Percentiles rank a stretch among this genome's conserved stretches.
Evolutionary conservation across 169 alveolate species (phyloP).

Genomic region (Amoebophrya sp.): DNA sequence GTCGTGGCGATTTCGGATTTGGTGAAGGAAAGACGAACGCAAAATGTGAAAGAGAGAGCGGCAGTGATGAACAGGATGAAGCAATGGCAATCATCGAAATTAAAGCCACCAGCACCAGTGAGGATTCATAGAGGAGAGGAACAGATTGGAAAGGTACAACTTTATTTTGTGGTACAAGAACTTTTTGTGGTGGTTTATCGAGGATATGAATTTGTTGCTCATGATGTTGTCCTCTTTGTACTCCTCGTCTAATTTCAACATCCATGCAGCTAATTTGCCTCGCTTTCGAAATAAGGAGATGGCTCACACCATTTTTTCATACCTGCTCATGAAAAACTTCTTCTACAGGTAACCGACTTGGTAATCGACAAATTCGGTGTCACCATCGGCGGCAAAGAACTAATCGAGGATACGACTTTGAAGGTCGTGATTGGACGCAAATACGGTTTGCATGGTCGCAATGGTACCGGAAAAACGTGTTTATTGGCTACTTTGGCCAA

Average conservation of each 20-base stretch:
- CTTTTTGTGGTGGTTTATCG: too few species aligned
- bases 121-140: constrained; percentile 47
- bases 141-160: constrained; percentile 53
- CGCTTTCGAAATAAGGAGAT: too few species aligned
- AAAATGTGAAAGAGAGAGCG: constrained; percentile 54
- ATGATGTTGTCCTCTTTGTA: too few species aligned
- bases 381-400: constrained; percentile 82
- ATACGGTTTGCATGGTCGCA: constrained; percentile 87
- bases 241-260: too few species aligned
- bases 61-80: constrained; percentile 52
- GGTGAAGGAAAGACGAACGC: constrained; percentile 49
- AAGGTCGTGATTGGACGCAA: constrained; percentile 75
- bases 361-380: constrained; percentile 67
- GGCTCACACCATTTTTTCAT: too few species aligned
- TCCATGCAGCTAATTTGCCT: too few species aligned
- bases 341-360: constrained; percentile 59
- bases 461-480: constrained; percentile 91
- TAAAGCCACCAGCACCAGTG: constrained; percentile 58
- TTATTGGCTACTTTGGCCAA: constrained; percentile 82
- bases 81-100: constrained; percentile 58
- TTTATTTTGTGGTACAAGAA: too few species aligned
- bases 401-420: constrained; percentile 75
- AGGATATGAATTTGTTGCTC: too few species aligned
- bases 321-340: too few species aligned
- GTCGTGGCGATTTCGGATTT: constrained; percentile 50